phyloP scores from a whole-genome alignment of 345 rosid genomes.

The Psidium friedrichsthalianum region DNA sequence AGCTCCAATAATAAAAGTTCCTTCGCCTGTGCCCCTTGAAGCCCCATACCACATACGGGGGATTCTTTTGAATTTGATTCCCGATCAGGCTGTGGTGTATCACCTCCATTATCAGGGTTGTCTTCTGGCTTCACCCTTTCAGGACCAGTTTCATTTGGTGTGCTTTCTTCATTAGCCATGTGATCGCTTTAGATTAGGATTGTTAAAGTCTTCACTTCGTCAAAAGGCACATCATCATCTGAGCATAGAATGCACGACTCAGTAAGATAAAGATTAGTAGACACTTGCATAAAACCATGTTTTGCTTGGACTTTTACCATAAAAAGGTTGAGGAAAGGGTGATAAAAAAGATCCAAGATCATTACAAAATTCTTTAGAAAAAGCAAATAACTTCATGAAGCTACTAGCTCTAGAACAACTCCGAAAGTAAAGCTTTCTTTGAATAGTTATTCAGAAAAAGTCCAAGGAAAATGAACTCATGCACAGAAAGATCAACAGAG shows the following conservation, averaged over 20 bases:
- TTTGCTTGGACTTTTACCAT: background rate
- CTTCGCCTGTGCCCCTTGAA: background rate
- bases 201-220: background rate
- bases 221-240: background rate
- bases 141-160: conserved; percentile 16
- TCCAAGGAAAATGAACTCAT: background rate
- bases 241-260: background rate
- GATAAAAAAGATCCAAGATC: background rate
- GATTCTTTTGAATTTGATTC: conserved; percentile 13
- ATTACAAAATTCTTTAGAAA: background rate
- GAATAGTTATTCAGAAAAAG: background rate
- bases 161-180: conserved; percentile 15
- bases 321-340: background rate
- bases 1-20: conserved; percentile 14
- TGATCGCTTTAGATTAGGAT: background rate
- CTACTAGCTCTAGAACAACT: background rate
- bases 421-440: background rate
- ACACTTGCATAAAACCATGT: background rate
- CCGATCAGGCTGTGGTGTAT: conserved; percentile 14
- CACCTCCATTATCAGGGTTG: conserved; percentile 10
- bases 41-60: conserved; percentile 8
- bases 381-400: background rate
- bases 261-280: background rate
- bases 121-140: conserved; percentile 20
- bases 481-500: background rate